Evolutionary conservation across 2,329 filamentous ascomycete species (phyloP), one percentile per base, ranked within the genome.

Genomic region (Clarireedia sp.): DNA sequence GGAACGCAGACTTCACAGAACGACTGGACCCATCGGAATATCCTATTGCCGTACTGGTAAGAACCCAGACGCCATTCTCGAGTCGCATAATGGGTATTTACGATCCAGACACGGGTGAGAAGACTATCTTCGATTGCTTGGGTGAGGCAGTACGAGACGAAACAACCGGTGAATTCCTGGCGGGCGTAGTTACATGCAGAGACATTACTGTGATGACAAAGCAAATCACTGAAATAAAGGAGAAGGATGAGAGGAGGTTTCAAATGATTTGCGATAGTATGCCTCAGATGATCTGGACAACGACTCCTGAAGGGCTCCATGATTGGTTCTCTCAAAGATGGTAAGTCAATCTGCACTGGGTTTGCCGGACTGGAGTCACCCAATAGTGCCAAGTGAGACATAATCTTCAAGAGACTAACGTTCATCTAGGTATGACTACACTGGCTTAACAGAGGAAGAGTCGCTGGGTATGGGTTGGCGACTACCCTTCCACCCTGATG

Each of bases 261-360:
- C 82, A 83, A 64, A 75, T 85, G 6, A 90, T 91, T 48, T 88
- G 86, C 60, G 87, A 91, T 60, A 85, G 79, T 19, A 84, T 86
- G 78, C 82, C 82, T 2, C 82, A 85, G 63, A 73, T 86, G 70
- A 83, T 91, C 5, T 92, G 87, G 86, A 90, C 86, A 0, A 81
- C 87, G 0, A 82, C 72, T 0, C 77, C 85, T 0, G 79, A 86
- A 16, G 87, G 88, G 0, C 63, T 73, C 24, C 77, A 82, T 61
- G 87, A 91, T 63, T 91, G 89, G 70, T 91, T 85, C 69, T 88
- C 86, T 57, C 79, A 81, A 47, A 75, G 84, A n/a, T 92, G 87
- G 86, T 64, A 41, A 8, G 38, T 19, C 19, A 33, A 33, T 33
- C 9, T 33, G 29, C 12, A 12, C 10, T 33, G 29, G 29, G 10